Conservation (phyloP, 306 rosid species). For the Cicer judaicum region DNA sequence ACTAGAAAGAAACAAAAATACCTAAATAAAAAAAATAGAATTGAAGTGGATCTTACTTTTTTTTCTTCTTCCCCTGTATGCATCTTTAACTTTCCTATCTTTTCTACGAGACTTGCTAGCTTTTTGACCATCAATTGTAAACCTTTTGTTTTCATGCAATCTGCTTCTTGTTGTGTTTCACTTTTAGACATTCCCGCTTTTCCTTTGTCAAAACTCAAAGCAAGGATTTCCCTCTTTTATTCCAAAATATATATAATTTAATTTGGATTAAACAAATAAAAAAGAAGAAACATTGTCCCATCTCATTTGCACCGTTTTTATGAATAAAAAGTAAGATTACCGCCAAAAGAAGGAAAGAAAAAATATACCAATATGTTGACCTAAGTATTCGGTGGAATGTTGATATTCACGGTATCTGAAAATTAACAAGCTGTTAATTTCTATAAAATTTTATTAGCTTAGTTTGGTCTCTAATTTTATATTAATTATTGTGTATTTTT, state of each 20-base stretch:
- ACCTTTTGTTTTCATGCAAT: conserved; percentile 53
- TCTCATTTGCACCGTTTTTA: conserved; percentile 15
- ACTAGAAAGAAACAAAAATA: conserved; percentile 54
- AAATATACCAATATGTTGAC: background rate
- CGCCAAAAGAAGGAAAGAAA: background rate
- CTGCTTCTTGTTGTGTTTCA: conserved; percentile 55
- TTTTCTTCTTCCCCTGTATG: conserved; percentile 40
- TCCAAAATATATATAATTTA: conserved; percentile 9
- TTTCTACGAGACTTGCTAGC: conserved; percentile 54
- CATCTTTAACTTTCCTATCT: conserved; percentile 62
- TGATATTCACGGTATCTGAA: background rate
- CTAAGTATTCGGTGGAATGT: background rate
- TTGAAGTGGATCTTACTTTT: conserved; percentile 55
- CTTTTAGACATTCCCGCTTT: conserved; percentile 47
- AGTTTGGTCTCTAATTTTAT: too few species aligned
- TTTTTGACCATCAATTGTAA: conserved; percentile 76
- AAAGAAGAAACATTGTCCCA: background rate
- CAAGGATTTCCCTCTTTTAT: conserved; percentile 29
- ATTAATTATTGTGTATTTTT: too few species aligned
- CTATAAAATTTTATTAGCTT: too few species aligned
- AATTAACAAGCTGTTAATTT: too few species aligned
- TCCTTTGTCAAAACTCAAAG: conserved; percentile 47
- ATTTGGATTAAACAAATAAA: conserved; percentile 14
- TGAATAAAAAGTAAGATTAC: background rate
- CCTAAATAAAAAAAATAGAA: conserved; percentile 18